Percentiles rank a stretch among this genome's conserved stretches.
Evolutionary conservation across 2,329 filamentous ascomycete species (phyloP).

Genomic region (Paraconiothyrium brasiliense): DNA sequence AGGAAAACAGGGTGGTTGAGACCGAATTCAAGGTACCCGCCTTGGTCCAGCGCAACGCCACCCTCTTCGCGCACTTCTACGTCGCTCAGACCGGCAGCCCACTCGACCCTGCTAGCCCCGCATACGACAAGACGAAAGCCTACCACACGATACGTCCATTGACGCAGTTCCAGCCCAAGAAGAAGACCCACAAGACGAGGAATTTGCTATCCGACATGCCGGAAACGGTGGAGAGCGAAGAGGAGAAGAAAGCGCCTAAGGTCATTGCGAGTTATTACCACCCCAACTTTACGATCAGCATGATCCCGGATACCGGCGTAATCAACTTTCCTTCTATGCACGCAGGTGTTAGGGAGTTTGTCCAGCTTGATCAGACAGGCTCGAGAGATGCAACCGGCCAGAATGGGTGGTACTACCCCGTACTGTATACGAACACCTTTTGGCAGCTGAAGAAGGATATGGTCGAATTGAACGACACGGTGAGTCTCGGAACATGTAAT

Average conservation of each 20-base stretch:
- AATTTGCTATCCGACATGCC: conserved; percentile 73
- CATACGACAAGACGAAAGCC: conserved; percentile 78
- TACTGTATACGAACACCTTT: conserved; percentile 93
- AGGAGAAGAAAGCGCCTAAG: conserved; percentile 67
- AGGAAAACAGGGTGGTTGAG: conserved; percentile 79
- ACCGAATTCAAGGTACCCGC: conserved; percentile 80
- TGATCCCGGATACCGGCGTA: conserved; percentile 82
- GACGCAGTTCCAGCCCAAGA: conserved; percentile 90
- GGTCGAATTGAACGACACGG: conserved; percentile 89
- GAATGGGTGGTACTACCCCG: conserved; percentile 92
- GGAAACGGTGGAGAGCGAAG: conserved; percentile 60
- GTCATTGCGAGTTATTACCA: conserved; percentile 89
- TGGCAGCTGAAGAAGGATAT: conserved; percentile 95
- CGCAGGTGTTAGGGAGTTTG: conserved; percentile 78
- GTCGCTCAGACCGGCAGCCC: conserved; percentile 78
- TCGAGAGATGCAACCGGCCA: conserved; percentile 84
- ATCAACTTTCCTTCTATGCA: conserved; percentile 73
- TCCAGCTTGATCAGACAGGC: conserved; percentile 80
- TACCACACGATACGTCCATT: conserved; percentile 86
- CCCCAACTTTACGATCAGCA: conserved; percentile 88
- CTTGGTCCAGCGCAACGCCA: conserved; percentile 88
- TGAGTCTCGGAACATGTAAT: background rate
- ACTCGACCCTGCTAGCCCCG: conserved; percentile 76
- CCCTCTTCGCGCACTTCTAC: conserved; percentile 94
- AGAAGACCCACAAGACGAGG: conserved; percentile 86